A percentile compares a stretch with the other conserved stretches of the same genome.
These are phyloP conservation scores for Globisporangium cederbergense DNA, from an alignment of 352 stramenopile genomes.

Conservation along the genomic window DNA sequence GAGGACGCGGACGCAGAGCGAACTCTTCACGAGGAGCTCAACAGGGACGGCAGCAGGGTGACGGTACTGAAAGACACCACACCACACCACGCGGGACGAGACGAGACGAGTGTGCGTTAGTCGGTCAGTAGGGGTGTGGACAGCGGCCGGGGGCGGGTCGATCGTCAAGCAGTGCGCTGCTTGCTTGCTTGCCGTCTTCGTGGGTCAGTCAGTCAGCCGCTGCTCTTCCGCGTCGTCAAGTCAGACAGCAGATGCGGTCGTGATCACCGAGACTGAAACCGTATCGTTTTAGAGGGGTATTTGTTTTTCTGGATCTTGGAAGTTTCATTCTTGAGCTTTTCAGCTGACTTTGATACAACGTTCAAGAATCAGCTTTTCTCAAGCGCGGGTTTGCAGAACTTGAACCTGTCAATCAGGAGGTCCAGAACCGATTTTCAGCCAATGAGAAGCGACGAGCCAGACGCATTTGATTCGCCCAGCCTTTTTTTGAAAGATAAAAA, in stretches of 20 bases:
- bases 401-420: neutral
- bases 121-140: neutral
- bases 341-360: too few relatives aligned
- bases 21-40: neutral
- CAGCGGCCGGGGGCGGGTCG: neutral
- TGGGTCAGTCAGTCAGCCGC: neutral
- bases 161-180: neutral
- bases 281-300: too few relatives aligned
- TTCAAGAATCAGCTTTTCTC: too few relatives aligned
- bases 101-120: neutral
- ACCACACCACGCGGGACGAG: neutral
- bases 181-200: neutral
- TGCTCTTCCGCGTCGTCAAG: slow-evolving; percentile 6
- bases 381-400: too few relatives aligned
- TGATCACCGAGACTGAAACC: neutral
- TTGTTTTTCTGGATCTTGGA: too few relatives aligned
- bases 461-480: neutral
- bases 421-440: slow-evolving; percentile 9
- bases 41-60: neutral
- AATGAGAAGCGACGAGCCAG: slow-evolving; percentile 5
- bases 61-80: neutral
- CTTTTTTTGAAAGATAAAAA: neutral
- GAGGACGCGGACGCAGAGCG: neutral
- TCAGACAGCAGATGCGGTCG: slow-evolving; percentile 3
- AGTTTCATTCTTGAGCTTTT: too few relatives aligned